Base-by-base conservation (phyloP, 2,329 filamentous ascomycete genomes). In the Penicillium polonicum region DNA sequence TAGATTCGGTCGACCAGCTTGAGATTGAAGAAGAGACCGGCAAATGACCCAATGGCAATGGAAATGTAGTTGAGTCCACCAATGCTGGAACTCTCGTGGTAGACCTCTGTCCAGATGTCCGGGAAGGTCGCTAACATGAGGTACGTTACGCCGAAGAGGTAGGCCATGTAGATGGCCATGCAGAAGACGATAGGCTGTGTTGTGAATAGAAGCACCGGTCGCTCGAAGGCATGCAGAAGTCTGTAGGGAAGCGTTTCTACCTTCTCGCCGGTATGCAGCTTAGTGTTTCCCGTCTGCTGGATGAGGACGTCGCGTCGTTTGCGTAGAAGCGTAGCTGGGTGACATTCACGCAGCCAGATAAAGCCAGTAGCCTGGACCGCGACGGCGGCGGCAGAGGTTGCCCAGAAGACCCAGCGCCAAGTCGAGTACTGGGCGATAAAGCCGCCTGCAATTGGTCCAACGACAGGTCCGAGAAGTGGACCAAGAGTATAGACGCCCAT, bases 361-460 rank as follows among this genome's bases (percentile, higher is more conserved):
- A 88, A 69, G 5, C 86, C 86, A 4, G 80, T 72, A 12, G 79
- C 61, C 67, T 88, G 85, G 46, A 89, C 80, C 15, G 82, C 58
- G 3, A 78, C 85, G 52, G 83, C 83, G 38, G 78, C 77, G 55
- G 88, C 85, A 1, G 84, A 83, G 0, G 84, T 87, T 0, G 82
- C 78, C 73, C 81, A 88, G 73, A 90, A 90, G 5, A 83, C 82
- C 88, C 88, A 90, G 38, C 86, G 80, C 88, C 88, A 90, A 0
- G 80, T 84, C 7, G 80, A 82, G 77, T 81, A 46, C 65, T 86
- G 71, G 0, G 84, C 78, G 27, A 89, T 83, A 65, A 84, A 88
- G 0, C 83, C 85, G 10, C 85, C 85, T 0, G 80, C 79, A 2
- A 88, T 83, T 0, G 86, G 86, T 0, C 85, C 86, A 15, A 88